Percentiles rank a stretch among this genome's conserved stretches.
Evolutionary conservation across 805 yeast genomes (phyloP).

Genomic region (Sugiyamaella mastotermitis): DNA sequence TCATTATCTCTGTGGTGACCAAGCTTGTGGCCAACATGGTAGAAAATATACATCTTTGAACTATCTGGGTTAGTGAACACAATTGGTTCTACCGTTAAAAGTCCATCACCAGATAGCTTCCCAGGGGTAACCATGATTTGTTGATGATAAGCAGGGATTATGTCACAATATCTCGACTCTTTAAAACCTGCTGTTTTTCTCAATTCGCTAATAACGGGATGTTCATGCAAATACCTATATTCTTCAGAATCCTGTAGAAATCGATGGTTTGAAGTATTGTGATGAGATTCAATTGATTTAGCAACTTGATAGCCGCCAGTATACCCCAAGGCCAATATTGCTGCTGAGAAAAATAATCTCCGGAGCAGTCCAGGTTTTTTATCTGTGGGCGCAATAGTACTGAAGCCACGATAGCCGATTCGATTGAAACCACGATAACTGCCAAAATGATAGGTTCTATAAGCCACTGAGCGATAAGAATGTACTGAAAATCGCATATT

Average conservation of each 20-base stretch:
- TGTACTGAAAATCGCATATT: too few relatives aligned
- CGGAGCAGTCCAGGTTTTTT: too few relatives aligned
- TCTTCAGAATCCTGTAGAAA: slow-evolving; percentile 7
- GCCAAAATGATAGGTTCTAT: too few relatives aligned
- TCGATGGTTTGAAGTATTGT: too few relatives aligned
- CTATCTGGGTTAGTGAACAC: slow-evolving; percentile 46
- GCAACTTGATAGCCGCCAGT: too few relatives aligned
- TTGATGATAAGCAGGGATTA: slow-evolving; percentile 20
- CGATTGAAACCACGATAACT: too few relatives aligned
- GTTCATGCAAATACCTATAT: slow-evolving; percentile 15
- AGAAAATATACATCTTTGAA: slow-evolving; percentile 54
- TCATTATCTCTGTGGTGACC: slow-evolving; percentile 34
- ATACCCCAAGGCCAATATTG: too few relatives aligned
- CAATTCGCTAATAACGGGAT: slow-evolving; percentile 20
- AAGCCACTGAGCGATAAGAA: too few relatives aligned
- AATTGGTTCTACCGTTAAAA: slow-evolving; percentile 71
- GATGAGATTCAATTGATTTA: too few relatives aligned
- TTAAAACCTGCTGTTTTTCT: slow-evolving; percentile 19
- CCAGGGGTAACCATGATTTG: slow-evolving; percentile 44
- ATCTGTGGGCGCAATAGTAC: too few relatives aligned
- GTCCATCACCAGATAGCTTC: slow-evolving; percentile 57
- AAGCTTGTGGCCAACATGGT: slow-evolving; percentile 60
- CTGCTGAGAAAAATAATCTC: too few relatives aligned
- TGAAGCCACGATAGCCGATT: too few relatives aligned
- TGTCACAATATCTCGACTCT: slow-evolving; percentile 25